Base-by-base conservation (phyloP, 495 filamentous ascomycete genomes). In the Penicillium coprophilum region DNA sequence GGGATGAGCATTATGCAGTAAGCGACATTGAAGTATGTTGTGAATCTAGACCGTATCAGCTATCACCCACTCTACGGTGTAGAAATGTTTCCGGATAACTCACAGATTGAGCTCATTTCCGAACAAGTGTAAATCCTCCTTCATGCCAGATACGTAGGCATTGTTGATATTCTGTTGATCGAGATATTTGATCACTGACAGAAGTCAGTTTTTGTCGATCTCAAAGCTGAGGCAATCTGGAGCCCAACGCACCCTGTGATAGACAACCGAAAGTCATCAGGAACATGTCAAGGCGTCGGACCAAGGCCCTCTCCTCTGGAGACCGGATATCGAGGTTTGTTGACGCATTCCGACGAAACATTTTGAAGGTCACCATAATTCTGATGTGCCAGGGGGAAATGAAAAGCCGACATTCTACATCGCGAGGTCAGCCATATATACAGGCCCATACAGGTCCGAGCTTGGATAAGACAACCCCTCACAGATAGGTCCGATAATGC, bases 1-100 rank as follows among this genome's bases (percentile, higher is more conserved):
- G 83, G 84, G 32, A 86, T 77, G 53, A 84, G 69, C 55, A 82
- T 83, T 17, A 85, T 63, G n/a, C 85, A 77, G 61, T 85, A 82
- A 9, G 83, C 84, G 39, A 79, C 77, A 9, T 81, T 86, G 71
- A 80, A 87, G 44, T 71, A 77, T 1, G 77, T 80, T 17, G 69
- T 73, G 61, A 80, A 68, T 31, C 67, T 69, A 17, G 31, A 30
- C 0, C 2, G 1, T 28, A 41, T 60, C 17, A 62, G 49, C 24
- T 11, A 24, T 13, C 17, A 24, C 45, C 15, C n/a, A 38, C 2
- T 38, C 15, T 36, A 13, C 31, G 31, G 6, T 3, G 9, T 9
- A 7, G 13, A 9, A 13, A 15, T 40, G 23, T 7, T 8, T 10
- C 4, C 0, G 20, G 6, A 4, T 8, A 4, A 32, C 63, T 43